Evolutionary conservation across 2,329 filamentous ascomycete genomes (phyloP).

Genomic region (Talaromyces sp.): DNA sequence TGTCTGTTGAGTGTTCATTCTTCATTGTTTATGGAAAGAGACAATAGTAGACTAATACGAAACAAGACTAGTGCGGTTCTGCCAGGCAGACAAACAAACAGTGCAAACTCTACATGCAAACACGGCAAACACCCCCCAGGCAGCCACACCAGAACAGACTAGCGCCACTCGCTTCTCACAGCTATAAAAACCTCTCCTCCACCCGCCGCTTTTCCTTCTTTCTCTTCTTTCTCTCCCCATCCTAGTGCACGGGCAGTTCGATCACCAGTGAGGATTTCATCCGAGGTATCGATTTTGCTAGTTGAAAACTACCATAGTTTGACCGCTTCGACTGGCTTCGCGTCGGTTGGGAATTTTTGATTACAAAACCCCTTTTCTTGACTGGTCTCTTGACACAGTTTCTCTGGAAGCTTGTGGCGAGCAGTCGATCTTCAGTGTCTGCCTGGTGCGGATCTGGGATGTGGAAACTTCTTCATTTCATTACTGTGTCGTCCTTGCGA

Average conservation of each 20-base stretch:
- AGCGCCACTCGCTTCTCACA: background rate
- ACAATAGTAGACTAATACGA: too few species aligned
- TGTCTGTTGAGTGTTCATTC: too few species aligned
- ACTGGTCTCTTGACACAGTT: background rate
- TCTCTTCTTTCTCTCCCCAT: conserved; percentile 31
- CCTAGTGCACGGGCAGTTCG: conserved; percentile 63
- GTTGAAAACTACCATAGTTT: conserved; percentile 75
- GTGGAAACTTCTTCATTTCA: conserved; percentile 33
- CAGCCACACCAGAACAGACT: background rate
- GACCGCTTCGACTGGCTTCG: conserved; percentile 69
- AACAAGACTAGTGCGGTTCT: background rate
- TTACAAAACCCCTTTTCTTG: conserved; percentile 21
- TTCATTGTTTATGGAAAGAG: too few species aligned
- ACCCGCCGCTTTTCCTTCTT: conserved; percentile 15
- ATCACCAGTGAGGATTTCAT: conserved; percentile 79
- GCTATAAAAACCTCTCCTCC: conserved; percentile 18
- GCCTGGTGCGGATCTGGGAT: conserved; percentile 10
- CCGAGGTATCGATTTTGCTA: conserved; percentile 85
- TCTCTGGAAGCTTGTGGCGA: background rate
- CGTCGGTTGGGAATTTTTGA: conserved; percentile 78
- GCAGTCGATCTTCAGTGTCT: conserved; percentile 12
- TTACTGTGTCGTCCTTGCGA: conserved; percentile 28
- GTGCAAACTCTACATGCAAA: background rate
- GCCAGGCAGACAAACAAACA: background rate
- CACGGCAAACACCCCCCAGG: conserved; percentile 4